phyloP scores from a whole-genome alignment of 352 stramenopile genomes.

The Pythium phragmitis region DNA sequence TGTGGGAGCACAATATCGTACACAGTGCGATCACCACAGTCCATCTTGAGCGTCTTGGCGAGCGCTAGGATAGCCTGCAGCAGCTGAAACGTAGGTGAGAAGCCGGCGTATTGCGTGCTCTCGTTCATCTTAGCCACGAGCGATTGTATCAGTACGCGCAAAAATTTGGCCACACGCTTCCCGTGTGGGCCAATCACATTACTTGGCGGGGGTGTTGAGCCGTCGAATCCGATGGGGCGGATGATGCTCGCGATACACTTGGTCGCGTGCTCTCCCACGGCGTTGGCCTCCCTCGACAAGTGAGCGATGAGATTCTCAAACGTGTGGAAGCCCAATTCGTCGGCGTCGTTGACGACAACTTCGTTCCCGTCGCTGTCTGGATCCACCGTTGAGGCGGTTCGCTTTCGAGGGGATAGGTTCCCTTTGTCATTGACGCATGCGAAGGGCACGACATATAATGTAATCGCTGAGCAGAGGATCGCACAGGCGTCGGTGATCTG shows the following conservation, averaged over 20 bases:
- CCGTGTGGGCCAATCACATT: constrained; percentile 34
- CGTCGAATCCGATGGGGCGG: constrained; percentile 54
- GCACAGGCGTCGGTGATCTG: constrained; percentile 56
- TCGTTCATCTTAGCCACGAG: constrained; percentile 45
- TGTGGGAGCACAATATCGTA: constrained; percentile 38
- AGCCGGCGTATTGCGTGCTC: constrained; percentile 42
- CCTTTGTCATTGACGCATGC: constrained; percentile 19
- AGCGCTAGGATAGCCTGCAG: constrained; percentile 39
- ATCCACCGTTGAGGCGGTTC: constrained; percentile 5
- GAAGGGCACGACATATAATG: constrained; percentile 42
- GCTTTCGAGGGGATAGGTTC: constrained; percentile 13
- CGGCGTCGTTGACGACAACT: background rate
- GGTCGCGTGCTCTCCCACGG: constrained; percentile 45
- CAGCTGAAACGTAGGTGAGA: constrained; percentile 49
- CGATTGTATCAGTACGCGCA: constrained; percentile 36
- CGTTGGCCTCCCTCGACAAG: constrained; percentile 44
- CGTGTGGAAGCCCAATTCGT: constrained; percentile 9
- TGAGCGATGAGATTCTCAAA: constrained; percentile 39
- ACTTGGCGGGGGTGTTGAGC: constrained; percentile 31
- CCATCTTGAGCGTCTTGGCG: constrained; percentile 30
- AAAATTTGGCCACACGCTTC: constrained; percentile 35
- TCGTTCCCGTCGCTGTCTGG: background rate
- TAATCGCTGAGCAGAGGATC: constrained; percentile 50
- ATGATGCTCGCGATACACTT: constrained; percentile 50
- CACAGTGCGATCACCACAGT: constrained; percentile 27